Base-by-base conservation (phyloP, 2,329 filamentous ascomycete species). In the Botryosphaeria dothidea region DNA sequence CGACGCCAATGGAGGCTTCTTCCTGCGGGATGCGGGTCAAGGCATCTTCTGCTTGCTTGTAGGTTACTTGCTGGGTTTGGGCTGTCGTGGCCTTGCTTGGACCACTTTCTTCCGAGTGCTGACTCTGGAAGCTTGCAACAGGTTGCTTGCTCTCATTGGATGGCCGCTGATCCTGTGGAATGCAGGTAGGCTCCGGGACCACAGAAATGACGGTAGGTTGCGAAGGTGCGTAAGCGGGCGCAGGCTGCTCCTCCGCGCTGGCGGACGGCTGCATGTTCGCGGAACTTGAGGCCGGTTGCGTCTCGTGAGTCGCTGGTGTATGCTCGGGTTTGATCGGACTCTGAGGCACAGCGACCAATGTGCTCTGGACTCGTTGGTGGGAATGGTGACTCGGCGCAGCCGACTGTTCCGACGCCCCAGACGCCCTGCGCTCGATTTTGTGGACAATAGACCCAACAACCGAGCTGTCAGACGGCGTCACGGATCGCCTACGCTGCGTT, bases 21-120 rank as follows among this genome's bases (percentile, higher is more conserved):
- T 61, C 57, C 9, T 61, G 34, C 15, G 13, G 6, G 11, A 48
- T 25, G 17, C 1, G 21, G 25, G n/a, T 11, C 2, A 46, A 34
- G 17, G 19, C 19, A 17, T 21, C 29, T n/a, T 4, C 9, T 23
- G 29, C 17, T 19, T 15, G 58, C 2, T 17, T 34, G 15, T 19
- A 25, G 7, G 34, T 17, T 6, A 7, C 13, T 5, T 60, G n/a
- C 52, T 60, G 17, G 64, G 65, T 25, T 68, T 65, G 29, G 66
- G 63, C 19, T 41, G 62, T 48, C 66, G 67, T 19, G 67, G 63
- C 21, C 65, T 60, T 57, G 64, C 58, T 45, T 51, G 49, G 38
- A 64, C 64, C 3, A 68, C 56, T 57, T 56, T 48, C 3, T 19
- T 9, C 23, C 23, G 36, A 57, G 21, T 27, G 54, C 15, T 21